These are phyloP conservation scores for Primulina huaijiensis DNA, from an alignment of 257 asterid species.

Conservation along the genomic window DNA sequence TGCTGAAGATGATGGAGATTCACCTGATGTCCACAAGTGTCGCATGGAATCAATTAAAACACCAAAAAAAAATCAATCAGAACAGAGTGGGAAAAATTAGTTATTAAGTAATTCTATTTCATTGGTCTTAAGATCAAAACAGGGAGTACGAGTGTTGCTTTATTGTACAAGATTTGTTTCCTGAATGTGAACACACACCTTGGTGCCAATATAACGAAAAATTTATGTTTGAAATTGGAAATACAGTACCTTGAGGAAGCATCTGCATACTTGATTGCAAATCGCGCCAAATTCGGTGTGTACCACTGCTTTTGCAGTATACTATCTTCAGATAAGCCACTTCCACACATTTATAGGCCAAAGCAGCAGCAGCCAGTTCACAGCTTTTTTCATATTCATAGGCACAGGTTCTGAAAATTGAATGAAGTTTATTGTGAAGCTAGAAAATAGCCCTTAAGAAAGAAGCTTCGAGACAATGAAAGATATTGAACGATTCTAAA, in stretches of 20 bases:
- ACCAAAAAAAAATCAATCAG: conserved; percentile 5
- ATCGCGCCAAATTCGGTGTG: conserved; percentile 51
- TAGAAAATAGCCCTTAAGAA: conserved; percentile 20
- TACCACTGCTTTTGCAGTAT: conserved; percentile 58
- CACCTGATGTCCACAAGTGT: conserved; percentile 49
- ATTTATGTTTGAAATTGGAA: conserved; percentile 1
- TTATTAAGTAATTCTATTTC: background rate
- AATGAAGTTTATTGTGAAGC: conserved; percentile 26
- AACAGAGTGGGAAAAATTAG: background rate
- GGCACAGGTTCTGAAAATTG: conserved; percentile 71
- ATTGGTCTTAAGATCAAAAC: background rate
- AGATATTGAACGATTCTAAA: conserved; percentile 17
- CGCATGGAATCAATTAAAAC: conserved; percentile 10
- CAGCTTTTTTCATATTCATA: conserved; percentile 59
- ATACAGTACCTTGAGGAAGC: conserved; percentile 62
- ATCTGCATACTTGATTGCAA: conserved; percentile 65
- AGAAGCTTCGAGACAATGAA: conserved; percentile 17
- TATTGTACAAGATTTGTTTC: background rate
- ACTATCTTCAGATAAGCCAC: conserved; percentile 79
- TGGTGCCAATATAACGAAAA: conserved; percentile 15
- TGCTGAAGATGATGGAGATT: conserved; percentile 95
- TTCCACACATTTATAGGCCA: conserved; percentile 90
- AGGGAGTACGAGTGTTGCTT: background rate
- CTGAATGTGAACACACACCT: conserved; percentile 1
- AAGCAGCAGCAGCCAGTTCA: conserved; percentile 79